Conservation (phyloP, 805 yeast species). For the Scheffersomyces spartinae region DNA sequence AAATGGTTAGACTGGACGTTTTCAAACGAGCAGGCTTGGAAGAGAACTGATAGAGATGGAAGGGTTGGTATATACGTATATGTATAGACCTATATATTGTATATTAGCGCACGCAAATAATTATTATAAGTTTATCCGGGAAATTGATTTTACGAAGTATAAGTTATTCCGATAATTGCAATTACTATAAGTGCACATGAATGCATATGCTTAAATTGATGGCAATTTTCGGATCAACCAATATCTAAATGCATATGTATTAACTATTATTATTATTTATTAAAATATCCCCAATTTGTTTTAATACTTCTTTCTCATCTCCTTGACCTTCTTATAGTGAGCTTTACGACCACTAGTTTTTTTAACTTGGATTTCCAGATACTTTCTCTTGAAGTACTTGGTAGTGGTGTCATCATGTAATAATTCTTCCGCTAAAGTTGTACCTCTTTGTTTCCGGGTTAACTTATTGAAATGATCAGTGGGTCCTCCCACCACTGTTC, state of each 20-base stretch:
- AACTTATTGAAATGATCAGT: conserved; percentile 68
- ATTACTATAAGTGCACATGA: no score
- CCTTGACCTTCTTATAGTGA: conserved; percentile 51
- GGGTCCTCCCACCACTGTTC: conserved; percentile 76
- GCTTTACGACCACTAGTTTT: conserved; percentile 54
- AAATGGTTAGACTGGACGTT: conserved; percentile 37
- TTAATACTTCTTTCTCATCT: conserved; percentile 43
- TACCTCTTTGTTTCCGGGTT: conserved; percentile 60
- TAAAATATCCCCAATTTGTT: neutral
- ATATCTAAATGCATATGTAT: no score
- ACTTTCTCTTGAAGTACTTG: conserved; percentile 77
- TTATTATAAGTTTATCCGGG: no score
- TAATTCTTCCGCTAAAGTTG: conserved; percentile 72
- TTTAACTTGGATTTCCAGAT: conserved; percentile 61
- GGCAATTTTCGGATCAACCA: no score
- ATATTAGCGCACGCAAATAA: no score
- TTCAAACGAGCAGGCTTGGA: conserved; percentile 36
- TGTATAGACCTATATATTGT: no score
- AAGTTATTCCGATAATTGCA: no score
- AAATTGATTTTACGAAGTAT: no score
- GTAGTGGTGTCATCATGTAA: conserved; percentile 60
- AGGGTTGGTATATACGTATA: no score
- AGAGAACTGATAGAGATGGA: no score
- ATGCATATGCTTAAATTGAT: no score
- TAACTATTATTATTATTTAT: no score